phyloP scores from a whole-genome alignment of 768 basidiomycete genomes.

The Paxillus involutus region DNA sequence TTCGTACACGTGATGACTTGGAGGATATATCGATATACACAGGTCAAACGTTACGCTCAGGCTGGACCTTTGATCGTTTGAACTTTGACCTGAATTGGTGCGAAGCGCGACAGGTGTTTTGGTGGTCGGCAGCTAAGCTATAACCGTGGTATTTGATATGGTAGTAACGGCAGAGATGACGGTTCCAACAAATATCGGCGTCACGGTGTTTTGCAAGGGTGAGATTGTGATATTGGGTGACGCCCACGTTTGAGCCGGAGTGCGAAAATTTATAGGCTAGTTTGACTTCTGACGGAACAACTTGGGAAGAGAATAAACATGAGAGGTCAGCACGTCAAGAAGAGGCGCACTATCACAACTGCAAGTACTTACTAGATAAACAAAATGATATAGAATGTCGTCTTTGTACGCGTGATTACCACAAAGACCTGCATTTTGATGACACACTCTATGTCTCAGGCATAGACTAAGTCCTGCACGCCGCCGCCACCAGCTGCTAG shows the following conservation, averaged over 20 bases:
- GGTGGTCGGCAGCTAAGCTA: background rate
- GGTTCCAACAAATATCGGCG: background rate
- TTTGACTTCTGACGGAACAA: no score
- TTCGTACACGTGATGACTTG: slow-evolving; percentile 16
- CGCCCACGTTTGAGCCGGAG: background rate
- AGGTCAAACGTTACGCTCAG: background rate
- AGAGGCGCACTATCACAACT: no score
- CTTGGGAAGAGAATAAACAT: background rate
- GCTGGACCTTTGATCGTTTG: background rate
- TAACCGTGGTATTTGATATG: background rate
- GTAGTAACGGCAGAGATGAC: background rate
- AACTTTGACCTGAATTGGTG: slow-evolving; percentile 2
- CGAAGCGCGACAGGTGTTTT: background rate
- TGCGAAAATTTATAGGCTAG: no score
- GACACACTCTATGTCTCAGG: background rate
- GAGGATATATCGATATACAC: background rate
- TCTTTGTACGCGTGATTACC: background rate
- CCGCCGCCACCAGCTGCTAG: no score
- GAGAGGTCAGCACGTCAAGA: no score
- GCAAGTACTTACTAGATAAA: no score
- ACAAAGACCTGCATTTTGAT: background rate
- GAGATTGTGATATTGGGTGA: no score
- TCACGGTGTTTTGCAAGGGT: no score
- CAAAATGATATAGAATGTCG: no score
- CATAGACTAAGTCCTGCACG: no score